A percentile compares a stretch with the other conserved stretches of the same genome.
Conservation (phyloP, 2,329 filamentous ascomycete species). For the Coniochaeta sp. region DNA sequence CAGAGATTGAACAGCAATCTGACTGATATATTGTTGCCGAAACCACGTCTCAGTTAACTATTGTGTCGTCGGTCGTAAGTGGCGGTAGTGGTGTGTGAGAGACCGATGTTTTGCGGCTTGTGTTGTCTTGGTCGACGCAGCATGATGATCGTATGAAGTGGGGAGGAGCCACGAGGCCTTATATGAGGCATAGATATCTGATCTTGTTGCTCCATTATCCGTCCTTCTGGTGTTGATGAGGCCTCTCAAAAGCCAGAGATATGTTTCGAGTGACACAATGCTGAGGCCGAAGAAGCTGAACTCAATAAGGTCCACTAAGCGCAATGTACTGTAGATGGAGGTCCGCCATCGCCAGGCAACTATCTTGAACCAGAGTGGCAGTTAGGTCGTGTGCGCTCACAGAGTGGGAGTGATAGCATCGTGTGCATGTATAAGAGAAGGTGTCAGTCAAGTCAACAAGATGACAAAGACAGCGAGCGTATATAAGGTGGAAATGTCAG, state of each 20-base stretch:
- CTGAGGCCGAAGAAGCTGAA: neutral
- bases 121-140: too few species aligned
- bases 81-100: neutral
- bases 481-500: neutral
- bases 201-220: neutral
- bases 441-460: neutral
- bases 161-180: neutral
- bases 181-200: too few species aligned
- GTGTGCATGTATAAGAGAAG: neutral
- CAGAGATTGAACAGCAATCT: neutral
- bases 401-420: neutral
- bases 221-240: neutral
- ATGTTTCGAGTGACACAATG: neutral
- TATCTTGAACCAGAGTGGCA: neutral
- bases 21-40: neutral
- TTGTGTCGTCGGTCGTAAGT: neutral
- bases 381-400: neutral
- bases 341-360: neutral
- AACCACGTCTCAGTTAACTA: neutral
- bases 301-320: neutral
- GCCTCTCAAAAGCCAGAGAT: neutral
- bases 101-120: neutral
- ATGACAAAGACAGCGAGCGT: neutral
- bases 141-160: neutral
- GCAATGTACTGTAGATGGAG: neutral